Percentiles rank a stretch among this genome's conserved stretches.
Evolutionary conservation across 768 basidiomycete species (phyloP).

Genomic region (Clavaria fumosa): DNA sequence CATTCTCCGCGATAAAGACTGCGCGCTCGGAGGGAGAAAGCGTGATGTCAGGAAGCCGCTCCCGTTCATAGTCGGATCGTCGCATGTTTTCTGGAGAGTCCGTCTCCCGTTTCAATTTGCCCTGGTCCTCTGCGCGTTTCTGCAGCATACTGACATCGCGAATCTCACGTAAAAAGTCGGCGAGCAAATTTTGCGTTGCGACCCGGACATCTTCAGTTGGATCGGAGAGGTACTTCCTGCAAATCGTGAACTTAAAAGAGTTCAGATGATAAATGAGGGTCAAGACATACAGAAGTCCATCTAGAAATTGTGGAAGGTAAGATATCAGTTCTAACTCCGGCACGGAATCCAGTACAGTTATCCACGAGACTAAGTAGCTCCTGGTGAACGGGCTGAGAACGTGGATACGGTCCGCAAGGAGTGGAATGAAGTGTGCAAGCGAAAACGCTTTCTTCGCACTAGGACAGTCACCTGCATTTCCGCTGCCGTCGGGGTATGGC

Average conservation of each 20-base stretch:
- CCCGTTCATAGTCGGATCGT: slow-evolving; percentile 27
- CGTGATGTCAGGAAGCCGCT: slow-evolving; percentile 44
- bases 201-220: slow-evolving; percentile 87
- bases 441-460: slow-evolving; percentile 73
- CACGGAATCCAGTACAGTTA: slow-evolving; percentile 87
- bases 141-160: slow-evolving; percentile 69
- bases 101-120: slow-evolving; percentile 24
- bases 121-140: slow-evolving; percentile 42
- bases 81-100: slow-evolving; percentile 28
- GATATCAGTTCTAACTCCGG: slow-evolving; percentile 92
- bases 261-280: slow-evolving; percentile 2
- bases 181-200: slow-evolving; percentile 78
- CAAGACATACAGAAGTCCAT: slow-evolving; percentile 75
- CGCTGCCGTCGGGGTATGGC: slow-evolving; percentile 38
- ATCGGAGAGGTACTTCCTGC: slow-evolving; percentile 88
- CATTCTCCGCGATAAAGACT: slow-evolving; percentile 39
- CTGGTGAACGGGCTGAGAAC: slow-evolving; percentile 93
- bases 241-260: slow-evolving; percentile 6
- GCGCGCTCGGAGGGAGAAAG: slow-evolving; percentile 42
- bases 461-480: slow-evolving; percentile 24
- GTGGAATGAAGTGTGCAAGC: slow-evolving; percentile 84
- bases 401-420: slow-evolving; percentile 84
- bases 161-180: slow-evolving; percentile 84
- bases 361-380: slow-evolving; percentile 95
- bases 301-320: slow-evolving; percentile 88